Evolutionary conservation across 2,329 filamentous ascomycete genomes (phyloP).

Genomic region (Botrytis sinoallii): DNA sequence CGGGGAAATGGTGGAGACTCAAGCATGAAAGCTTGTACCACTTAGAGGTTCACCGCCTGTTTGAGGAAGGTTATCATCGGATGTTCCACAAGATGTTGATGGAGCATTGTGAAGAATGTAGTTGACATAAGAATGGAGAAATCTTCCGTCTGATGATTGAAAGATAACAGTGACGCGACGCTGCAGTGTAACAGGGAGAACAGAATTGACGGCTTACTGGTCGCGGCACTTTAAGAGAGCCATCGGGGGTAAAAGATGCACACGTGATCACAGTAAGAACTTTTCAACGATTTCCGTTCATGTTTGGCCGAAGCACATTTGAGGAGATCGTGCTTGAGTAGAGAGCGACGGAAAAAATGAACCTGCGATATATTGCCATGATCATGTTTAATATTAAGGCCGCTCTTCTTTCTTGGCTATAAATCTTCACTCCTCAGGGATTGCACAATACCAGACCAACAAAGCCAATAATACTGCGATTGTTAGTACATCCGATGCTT

Average conservation of each 20-base stretch:
- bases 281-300: background rate
- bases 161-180: background rate
- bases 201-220: background rate
- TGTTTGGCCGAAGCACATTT: background rate
- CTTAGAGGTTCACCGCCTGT: slow-evolving; percentile 11
- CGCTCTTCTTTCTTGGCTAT: too few relatives aligned
- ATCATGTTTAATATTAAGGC: background rate
- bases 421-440: background rate
- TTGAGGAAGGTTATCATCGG: background rate
- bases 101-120: background rate
- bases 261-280: background rate
- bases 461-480: background rate
- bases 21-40: slow-evolving; percentile 1
- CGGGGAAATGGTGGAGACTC: slow-evolving; percentile 17
- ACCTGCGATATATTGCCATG: background rate
- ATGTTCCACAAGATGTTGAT: background rate
- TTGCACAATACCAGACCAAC: background rate
- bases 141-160: background rate
- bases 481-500: background rate
- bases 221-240: background rate
- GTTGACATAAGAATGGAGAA: slow-evolving; percentile 1
- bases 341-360: too few relatives aligned
- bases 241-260: fast-evolving
- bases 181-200: background rate
- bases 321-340: background rate